Percentiles rank a stretch among this genome's conserved stretches.
Evolutionary conservation across 768 basidiomycete species (phyloP).

Genomic region (Lactifluus echinatus): DNA sequence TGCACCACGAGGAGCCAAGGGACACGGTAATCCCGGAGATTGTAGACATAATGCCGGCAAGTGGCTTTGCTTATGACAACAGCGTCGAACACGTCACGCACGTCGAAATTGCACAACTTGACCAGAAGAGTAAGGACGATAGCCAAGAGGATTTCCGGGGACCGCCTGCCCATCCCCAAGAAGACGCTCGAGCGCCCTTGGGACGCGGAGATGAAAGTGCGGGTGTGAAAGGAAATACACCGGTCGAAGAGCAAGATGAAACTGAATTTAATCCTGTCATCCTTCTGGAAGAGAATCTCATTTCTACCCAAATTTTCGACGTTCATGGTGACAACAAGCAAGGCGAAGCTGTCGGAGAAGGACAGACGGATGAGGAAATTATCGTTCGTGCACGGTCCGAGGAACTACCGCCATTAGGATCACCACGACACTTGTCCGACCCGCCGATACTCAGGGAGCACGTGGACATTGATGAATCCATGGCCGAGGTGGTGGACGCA

Average conservation of each 20-base stretch:
- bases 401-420: slow-evolving; percentile 7
- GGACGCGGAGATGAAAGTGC: slow-evolving; percentile 6
- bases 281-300: not conserved
- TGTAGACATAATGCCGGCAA: not conserved
- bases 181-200: not conserved
- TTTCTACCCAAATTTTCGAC: not conserved
- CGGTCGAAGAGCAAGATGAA: not conserved
- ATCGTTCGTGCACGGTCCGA: slow-evolving; percentile 34
- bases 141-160: not conserved
- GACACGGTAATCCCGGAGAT: not conserved
- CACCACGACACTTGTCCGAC: not conserved
- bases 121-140: not conserved
- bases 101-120: not conserved
- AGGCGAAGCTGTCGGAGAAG: slow-evolving; percentile 20
- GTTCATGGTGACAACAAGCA: not conserved
- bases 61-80: not conserved
- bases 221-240: not conserved
- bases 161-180: not conserved
- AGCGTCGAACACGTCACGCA: not conserved
- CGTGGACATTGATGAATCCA: slow-evolving; percentile 15
- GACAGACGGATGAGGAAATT: slow-evolving; percentile 23
- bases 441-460: not conserved
- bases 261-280: not conserved
- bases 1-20: not conserved
- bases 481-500: slow-evolving; percentile 20